Percentiles rank a stretch among this genome's conserved stretches.
Evolutionary conservation across 495 filamentous ascomycete genomes (phyloP).

Genomic region (Neurospora tetrasperma): DNA sequence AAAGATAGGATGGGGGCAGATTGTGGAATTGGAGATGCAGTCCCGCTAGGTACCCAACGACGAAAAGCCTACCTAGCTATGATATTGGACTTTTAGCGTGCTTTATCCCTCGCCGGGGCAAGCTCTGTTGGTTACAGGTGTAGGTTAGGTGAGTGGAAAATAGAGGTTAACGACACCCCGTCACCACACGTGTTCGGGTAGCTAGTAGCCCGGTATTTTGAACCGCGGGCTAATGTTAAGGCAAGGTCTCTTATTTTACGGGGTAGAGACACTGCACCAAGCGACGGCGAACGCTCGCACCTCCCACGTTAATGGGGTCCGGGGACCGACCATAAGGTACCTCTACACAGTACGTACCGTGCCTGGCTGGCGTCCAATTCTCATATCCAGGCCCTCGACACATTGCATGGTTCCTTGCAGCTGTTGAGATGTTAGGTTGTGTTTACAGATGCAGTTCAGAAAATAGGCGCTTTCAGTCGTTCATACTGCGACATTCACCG

Average conservation of each 20-base stretch:
- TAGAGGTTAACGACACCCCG: neutral
- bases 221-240: neutral
- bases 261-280: neutral
- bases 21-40: neutral
- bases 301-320: neutral
- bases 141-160: neutral
- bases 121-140: neutral
- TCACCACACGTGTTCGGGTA: neutral
- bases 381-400: too few relatives aligned
- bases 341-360: neutral
- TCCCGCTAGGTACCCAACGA: neutral
- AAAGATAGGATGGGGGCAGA: neutral
- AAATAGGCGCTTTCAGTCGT: neutral
- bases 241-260: neutral
- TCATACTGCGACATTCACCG: neutral
- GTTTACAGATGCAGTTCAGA: neutral
- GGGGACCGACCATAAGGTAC: neutral
- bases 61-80: neutral
- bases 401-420: neutral
- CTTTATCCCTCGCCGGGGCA: neutral
- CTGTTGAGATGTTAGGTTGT: too few relatives aligned
- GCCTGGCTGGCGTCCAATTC: too few relatives aligned
- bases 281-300: neutral
- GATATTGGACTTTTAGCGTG: neutral
- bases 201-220: neutral